phyloP scores from a whole-genome alignment of 139 green algal species.

The Micractinium sp. region DNA sequence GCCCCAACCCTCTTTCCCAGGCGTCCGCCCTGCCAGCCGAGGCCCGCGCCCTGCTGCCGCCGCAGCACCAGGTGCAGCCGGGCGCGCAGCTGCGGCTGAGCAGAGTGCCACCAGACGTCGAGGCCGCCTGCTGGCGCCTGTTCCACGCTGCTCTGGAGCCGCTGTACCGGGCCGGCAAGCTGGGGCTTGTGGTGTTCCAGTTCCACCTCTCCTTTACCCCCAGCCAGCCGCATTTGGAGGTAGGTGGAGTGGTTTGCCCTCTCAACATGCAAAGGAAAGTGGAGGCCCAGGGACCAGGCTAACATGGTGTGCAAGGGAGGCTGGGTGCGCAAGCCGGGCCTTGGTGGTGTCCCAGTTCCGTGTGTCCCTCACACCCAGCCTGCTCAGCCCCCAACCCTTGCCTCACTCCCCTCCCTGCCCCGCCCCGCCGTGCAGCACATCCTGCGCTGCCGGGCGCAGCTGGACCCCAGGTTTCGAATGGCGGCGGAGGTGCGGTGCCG shows the following conservation, averaged over 20 bases:
- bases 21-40: constrained; percentile 14
- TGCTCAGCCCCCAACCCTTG: background rate
- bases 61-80: background rate
- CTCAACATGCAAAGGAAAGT: too few relatives aligned
- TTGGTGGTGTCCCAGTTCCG: constrained; percentile 61
- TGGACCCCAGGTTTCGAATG: constrained; percentile 47
- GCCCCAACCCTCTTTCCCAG: background rate
- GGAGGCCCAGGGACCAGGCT: too few relatives aligned
- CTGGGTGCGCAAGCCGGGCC: constrained; percentile 44
- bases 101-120: background rate
- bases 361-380: constrained; percentile 37
- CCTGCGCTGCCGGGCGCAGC: constrained; percentile 38
- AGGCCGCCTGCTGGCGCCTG: constrained; percentile 39
- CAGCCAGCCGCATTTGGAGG: constrained; percentile 9
- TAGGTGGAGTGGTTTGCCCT: too few relatives aligned
- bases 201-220: constrained; percentile 54
- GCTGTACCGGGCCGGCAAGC: constrained; percentile 15
- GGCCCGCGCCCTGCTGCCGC: constrained; percentile 3
- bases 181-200: constrained; percentile 59
- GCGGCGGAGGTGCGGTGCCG: constrained; percentile 56
- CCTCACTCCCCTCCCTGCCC: background rate
- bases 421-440: constrained; percentile 14
- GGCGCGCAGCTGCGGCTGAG: background rate
- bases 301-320: too few relatives aligned
- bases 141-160: constrained; percentile 47